These are phyloP conservation scores for Apiospora arundinis DNA, from an alignment of 2,329 filamentous ascomycete species.

Conservation along the genomic window DNA sequence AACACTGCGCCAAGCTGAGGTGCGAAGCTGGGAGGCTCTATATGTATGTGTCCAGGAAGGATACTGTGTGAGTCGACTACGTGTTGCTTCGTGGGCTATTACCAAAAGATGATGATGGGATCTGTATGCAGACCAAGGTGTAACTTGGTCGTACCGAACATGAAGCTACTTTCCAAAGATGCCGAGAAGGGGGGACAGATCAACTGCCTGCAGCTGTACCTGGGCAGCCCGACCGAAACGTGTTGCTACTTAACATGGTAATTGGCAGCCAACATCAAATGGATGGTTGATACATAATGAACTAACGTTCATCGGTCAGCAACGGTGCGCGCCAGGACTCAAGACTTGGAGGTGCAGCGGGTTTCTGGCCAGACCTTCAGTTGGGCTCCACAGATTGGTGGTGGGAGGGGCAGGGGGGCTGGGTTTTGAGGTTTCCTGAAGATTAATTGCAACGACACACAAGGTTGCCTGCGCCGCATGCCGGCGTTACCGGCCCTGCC, in stretches of 20 bases:
- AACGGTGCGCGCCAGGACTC: background rate
- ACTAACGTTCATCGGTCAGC: background rate
- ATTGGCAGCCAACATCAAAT: background rate
- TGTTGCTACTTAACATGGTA: background rate
- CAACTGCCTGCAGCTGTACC: background rate
- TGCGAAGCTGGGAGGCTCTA: background rate
- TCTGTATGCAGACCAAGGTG: background rate
- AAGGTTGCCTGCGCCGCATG: conserved; percentile 3
- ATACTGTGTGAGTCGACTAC: background rate
- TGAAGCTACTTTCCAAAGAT: background rate
- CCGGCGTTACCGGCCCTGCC: conserved; percentile 3
- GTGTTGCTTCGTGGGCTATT: background rate
- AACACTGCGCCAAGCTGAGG: background rate
- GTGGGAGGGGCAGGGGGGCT: background rate
- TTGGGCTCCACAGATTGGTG: background rate
- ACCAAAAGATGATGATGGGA: background rate
- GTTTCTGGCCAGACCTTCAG: background rate
- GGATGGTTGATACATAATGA: background rate
- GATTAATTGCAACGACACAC: background rate
- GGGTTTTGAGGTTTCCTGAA: background rate
- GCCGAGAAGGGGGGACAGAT: background rate
- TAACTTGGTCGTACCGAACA: background rate
- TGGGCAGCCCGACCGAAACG: background rate
- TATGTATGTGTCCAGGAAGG: background rate
- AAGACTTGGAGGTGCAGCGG: background rate